A percentile compares a stretch with the other conserved stretches of the same genome.
Evolutionary conservation across 2,329 filamentous ascomycete genomes (phyloP).

Genomic region (Elsinoe batatas): DNA sequence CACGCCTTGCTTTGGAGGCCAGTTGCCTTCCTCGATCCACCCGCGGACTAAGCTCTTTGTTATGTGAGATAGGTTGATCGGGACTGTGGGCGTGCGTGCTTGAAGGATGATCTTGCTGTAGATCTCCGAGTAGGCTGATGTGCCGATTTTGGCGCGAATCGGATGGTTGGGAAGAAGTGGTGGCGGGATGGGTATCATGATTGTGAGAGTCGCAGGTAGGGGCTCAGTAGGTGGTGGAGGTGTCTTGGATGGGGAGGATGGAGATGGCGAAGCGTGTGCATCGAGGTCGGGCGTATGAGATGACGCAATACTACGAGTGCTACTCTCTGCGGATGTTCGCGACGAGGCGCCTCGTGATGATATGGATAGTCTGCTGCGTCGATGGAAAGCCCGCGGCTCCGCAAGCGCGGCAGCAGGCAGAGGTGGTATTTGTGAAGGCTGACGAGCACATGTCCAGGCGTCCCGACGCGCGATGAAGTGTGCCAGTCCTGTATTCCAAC

Average conservation of each 20-base stretch:
- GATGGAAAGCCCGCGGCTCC: conserved; percentile 8
- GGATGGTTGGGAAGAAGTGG: conserved; percentile 68
- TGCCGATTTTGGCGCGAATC: conserved; percentile 66
- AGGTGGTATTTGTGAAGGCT: not conserved
- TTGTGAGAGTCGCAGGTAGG: conserved; percentile 18
- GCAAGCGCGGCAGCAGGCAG: not conserved
- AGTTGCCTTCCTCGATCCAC: conserved; percentile 89
- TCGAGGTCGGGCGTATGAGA: conserved; percentile 21
- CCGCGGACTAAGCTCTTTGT: conserved; percentile 72
- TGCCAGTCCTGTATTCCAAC: conserved; percentile 72
- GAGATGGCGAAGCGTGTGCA: not conserved
- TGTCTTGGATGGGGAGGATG: conserved; percentile 14
- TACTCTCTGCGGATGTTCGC: conserved; percentile 10
- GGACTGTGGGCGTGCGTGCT: conserved; percentile 70
- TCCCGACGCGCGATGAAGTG: conserved; percentile 69
- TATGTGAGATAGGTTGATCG: conserved; percentile 78
- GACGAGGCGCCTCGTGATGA: conserved; percentile 15
- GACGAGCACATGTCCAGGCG: conserved; percentile 67
- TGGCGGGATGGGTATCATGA: conserved; percentile 59
- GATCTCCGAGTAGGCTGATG: conserved; percentile 65
- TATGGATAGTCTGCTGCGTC: conserved; percentile 15
- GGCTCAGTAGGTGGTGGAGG: conserved; percentile 13
- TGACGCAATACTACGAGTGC: conserved; percentile 31
- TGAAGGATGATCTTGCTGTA: conserved; percentile 84
- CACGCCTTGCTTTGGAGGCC: conserved; percentile 59